Percentiles rank a stretch among this genome's conserved stretches.
phyloP scores from a whole-genome alignment of 495 filamentous ascomycete species.

The Lophiostoma macrostomum region DNA sequence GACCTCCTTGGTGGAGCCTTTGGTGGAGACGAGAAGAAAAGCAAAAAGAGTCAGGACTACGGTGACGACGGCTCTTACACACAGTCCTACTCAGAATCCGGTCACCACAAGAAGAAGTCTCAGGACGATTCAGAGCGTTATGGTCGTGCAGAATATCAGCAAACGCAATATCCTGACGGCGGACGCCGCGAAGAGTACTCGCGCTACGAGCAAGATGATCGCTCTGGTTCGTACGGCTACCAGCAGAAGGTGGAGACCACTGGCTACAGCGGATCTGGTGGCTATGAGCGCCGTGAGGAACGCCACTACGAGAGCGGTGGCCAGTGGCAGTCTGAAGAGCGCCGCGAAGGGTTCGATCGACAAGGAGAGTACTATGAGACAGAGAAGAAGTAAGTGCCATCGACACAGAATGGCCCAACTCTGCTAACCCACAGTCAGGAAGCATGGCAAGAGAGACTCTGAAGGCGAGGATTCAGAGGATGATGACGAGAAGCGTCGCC shows the following conservation, averaged over 20 bases:
- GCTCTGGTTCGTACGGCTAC: slow-evolving; percentile 32
- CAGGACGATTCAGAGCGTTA: slow-evolving; percentile 42
- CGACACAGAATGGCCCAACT: background rate
- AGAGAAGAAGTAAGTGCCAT: slow-evolving; percentile 28
- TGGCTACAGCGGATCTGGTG: slow-evolving; percentile 27
- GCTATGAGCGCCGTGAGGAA: slow-evolving; percentile 36
- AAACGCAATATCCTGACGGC: slow-evolving; percentile 46
- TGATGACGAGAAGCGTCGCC: slow-evolving; percentile 25
- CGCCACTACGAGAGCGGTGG: slow-evolving; percentile 33
- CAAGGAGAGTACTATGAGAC: slow-evolving; percentile 33
- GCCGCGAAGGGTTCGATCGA: slow-evolving; percentile 29
- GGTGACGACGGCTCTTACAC: slow-evolving; percentile 45
- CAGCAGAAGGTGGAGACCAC: slow-evolving; percentile 28
- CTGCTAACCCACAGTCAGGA: slow-evolving; percentile 4
- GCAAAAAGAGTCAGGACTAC: slow-evolving; percentile 40
- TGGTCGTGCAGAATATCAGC: slow-evolving; percentile 48
- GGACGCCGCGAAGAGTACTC: slow-evolving; percentile 47
- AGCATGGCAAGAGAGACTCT: slow-evolving; percentile 22
- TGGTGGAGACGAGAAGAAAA: slow-evolving; percentile 45
- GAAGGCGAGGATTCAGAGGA: slow-evolving; percentile 31
- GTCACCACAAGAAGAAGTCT: slow-evolving; percentile 36
- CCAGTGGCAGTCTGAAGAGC: slow-evolving; percentile 30
- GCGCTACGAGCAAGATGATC: slow-evolving; percentile 37
- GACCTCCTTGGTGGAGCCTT: slow-evolving; percentile 36
- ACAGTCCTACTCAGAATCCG: slow-evolving; percentile 46